phyloP scores from a whole-genome alignment of 2,329 filamentous ascomycete genomes.

The Penicillium sp. region DNA sequence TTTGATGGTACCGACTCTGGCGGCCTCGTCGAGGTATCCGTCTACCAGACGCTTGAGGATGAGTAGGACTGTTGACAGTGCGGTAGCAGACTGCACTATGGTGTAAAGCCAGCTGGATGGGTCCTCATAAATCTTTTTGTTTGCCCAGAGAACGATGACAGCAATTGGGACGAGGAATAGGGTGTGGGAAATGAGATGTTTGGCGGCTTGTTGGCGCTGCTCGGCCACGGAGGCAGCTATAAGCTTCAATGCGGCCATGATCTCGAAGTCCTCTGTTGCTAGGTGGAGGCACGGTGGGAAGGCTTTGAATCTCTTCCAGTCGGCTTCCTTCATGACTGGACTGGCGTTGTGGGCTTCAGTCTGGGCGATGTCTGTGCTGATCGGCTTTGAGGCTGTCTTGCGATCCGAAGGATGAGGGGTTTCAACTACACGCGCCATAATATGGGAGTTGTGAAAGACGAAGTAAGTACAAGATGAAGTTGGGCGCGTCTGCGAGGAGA shows the following conservation, averaged over 20 bases:
- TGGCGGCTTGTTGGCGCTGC: constrained; percentile 67
- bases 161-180: constrained; percentile 44
- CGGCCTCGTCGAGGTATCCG: constrained; percentile 62
- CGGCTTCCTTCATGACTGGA: constrained; percentile 31
- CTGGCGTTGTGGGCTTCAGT: neutral
- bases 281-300: neutral
- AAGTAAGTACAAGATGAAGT: neutral
- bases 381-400: neutral
- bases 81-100: constrained; percentile 46
- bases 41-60: constrained; percentile 58
- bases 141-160: constrained; percentile 38
- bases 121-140: constrained; percentile 39
- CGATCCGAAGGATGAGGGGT: neutral
- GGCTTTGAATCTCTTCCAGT: constrained; percentile 34
- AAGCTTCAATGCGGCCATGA: constrained; percentile 65
- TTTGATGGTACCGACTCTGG: constrained; percentile 54
- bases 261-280: constrained; percentile 45
- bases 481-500: neutral
- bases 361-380: neutral
- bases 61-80: constrained; percentile 62
- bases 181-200: constrained; percentile 61
- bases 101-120: constrained; percentile 19
- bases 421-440: constrained; percentile 1
- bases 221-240: constrained; percentile 79
- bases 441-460: neutral